Evolutionary conservation across 176 grass and related monocot species (phyloP).

Genomic region (Secale cereale): DNA sequence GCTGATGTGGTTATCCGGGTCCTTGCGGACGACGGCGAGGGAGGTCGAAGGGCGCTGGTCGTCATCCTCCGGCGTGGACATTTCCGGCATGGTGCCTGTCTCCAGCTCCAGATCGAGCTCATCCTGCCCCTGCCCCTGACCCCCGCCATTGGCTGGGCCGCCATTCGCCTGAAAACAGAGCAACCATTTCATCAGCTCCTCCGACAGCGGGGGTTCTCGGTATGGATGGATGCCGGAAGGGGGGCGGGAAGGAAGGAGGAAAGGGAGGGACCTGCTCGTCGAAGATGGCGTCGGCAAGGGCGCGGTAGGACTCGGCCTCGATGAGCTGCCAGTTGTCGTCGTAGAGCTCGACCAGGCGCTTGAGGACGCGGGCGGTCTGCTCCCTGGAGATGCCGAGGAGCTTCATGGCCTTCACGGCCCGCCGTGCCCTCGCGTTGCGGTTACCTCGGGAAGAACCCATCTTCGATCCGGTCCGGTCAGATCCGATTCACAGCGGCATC

Average conservation of each 20-base stretch:
- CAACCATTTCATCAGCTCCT: neutral
- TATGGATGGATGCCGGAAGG: neutral
- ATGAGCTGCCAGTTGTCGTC: slow-evolving; percentile 68
- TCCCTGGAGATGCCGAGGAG: slow-evolving; percentile 41
- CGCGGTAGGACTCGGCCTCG: slow-evolving; percentile 68
- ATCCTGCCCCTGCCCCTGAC: neutral
- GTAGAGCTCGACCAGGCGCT: slow-evolving; percentile 40
- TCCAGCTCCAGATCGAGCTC: neutral
- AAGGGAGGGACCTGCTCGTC: slow-evolving; percentile 3
- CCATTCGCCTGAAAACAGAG: neutral
- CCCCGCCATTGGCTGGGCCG: neutral
- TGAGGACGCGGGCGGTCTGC: slow-evolving; percentile 38
- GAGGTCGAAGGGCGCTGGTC: neutral
- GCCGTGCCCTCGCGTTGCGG: slow-evolving; percentile 26
- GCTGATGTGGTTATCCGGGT: neutral
- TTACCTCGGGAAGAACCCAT: neutral
- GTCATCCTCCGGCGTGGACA: neutral
- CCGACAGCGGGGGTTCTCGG: no score
- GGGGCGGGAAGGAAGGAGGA: neutral
- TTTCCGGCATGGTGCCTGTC: no score
- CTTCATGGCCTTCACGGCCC: slow-evolving; percentile 52
- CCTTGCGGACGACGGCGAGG: neutral
- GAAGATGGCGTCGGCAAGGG: slow-evolving; percentile 51
- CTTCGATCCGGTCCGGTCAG: neutral
- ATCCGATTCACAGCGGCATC: neutral